phyloP scores from a whole-genome alignment of 495 filamentous ascomycete species.

The Parmelia sp. region DNA sequence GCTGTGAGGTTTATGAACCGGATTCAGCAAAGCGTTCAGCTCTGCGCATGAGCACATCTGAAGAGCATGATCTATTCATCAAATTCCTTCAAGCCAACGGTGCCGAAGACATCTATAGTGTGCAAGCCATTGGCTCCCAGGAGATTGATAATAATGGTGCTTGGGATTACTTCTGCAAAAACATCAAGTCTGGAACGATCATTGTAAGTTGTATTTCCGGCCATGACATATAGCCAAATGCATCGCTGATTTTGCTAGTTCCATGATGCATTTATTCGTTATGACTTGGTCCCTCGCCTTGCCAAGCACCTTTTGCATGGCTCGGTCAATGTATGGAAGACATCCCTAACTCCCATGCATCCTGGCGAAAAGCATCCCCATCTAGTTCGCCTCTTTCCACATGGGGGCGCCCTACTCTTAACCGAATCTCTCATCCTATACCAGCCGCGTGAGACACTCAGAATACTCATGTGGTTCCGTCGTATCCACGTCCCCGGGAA shows the following conservation, averaged over 20 bases:
- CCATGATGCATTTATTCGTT: constrained; percentile 35
- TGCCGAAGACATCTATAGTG: constrained; percentile 30
- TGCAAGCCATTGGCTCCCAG: constrained; percentile 10
- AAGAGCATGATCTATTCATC: constrained; percentile 30
- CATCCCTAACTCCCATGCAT: constrained; percentile 32
- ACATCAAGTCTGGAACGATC: constrained; percentile 33
- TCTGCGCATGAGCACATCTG: constrained; percentile 6
- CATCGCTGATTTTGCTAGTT: constrained; percentile 26
- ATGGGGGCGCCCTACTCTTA: constrained; percentile 52
- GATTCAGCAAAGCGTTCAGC: constrained; percentile 11
- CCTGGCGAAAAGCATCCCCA: constrained; percentile 24
- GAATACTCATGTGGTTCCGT: constrained; percentile 56
- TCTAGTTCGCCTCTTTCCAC: constrained; percentile 50
- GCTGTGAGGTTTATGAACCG: constrained; percentile 17
- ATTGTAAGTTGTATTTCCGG: constrained; percentile 33
- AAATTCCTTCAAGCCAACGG: constrained; percentile 31
- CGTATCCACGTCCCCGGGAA: constrained; percentile 23
- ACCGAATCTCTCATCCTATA: constrained; percentile 56
- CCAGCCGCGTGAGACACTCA: constrained; percentile 43
- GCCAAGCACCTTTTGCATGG: constrained; percentile 23
- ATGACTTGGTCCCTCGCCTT: constrained; percentile 31
- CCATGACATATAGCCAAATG: neutral
- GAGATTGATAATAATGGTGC: constrained; percentile 29
- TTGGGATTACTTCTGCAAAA: constrained; percentile 38
- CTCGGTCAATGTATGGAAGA: constrained; percentile 35